A percentile compares a stretch with the other conserved stretches of the same genome.
Conservation (phyloP, 2,329 filamentous ascomycete genomes). For the Microcera coccophila region DNA sequence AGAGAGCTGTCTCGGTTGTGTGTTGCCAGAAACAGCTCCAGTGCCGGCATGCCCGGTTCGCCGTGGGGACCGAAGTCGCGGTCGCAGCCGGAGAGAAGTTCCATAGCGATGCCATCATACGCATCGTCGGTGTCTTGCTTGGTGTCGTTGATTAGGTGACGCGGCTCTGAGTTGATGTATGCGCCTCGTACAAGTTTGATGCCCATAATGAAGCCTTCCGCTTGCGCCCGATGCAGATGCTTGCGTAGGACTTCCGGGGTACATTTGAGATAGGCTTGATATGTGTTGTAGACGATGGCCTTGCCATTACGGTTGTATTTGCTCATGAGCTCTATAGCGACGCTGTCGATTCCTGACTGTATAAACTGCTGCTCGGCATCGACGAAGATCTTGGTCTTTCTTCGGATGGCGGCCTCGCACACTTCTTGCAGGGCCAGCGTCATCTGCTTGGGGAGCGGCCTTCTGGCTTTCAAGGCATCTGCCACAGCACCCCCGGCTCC, state of each 20-base stretch:
- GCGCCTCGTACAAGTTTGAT: slow-evolving; percentile 56
- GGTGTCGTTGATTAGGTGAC: slow-evolving; percentile 47
- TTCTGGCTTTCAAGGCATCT: slow-evolving; percentile 33
- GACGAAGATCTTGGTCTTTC: slow-evolving; percentile 40
- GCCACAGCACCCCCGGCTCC: slow-evolving; percentile 40
- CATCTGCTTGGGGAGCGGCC: slow-evolving; percentile 39
- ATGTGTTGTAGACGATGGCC: slow-evolving; percentile 46
- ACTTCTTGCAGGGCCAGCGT: slow-evolving; percentile 40
- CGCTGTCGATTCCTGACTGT: slow-evolving; percentile 36
- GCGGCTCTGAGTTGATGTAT: slow-evolving; percentile 49
- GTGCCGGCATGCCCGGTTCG: slow-evolving; percentile 38
- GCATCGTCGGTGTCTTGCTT: slow-evolving; percentile 50
- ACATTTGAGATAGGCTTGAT: slow-evolving; percentile 54
- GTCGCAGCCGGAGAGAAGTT: slow-evolving; percentile 39
- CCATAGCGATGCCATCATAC: slow-evolving; percentile 48
- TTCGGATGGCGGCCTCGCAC: slow-evolving; percentile 33
- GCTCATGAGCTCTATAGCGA: slow-evolving; percentile 35
- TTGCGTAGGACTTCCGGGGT: slow-evolving; percentile 39
- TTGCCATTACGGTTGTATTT: slow-evolving; percentile 37
- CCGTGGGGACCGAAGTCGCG: slow-evolving; percentile 39
- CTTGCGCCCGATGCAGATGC: slow-evolving; percentile 43
- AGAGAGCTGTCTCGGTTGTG: slow-evolving; percentile 45
- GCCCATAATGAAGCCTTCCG: slow-evolving; percentile 49
- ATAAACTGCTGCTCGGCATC: slow-evolving; percentile 46
- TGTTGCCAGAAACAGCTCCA: slow-evolving; percentile 50